Base-by-base conservation (phyloP, 441 rosid genomes). In the Jatropha podagrica region DNA sequence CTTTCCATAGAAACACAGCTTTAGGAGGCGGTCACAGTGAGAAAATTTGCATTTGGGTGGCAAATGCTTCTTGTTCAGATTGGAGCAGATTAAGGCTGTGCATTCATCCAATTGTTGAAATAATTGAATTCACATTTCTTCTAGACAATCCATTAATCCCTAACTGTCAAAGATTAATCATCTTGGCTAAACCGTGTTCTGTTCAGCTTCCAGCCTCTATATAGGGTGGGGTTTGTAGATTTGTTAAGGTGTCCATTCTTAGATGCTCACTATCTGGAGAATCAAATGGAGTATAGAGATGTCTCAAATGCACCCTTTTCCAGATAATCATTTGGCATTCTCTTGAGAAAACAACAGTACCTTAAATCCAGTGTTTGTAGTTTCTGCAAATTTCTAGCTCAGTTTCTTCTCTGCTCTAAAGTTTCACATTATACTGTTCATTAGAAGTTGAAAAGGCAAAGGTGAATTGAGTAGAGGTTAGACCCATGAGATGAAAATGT, bases 191-290 rank as follows among this genome's bases (percentile, higher is more conserved):
- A 40, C 26, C 49, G 6, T 64, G 26, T 17, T 15, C 48, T 40
- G 40, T 38, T 48, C 68, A 64, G 68, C 68, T 64, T 40, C 68
- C 68, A 64, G 68, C 18, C 40, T 61, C 65, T 61, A 27, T 61
- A 61, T 32, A 61, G 3, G 65, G 65, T 61, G 27, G 65, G 3
- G 18, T 61, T 27, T 61, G 65, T 61, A 61, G 65, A 61, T 32
- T 56, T 23, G 26, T 56, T n/a, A 56, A n/a, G 60, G 60, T 18
- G 6, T 18, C 26, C 60, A 18, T 56, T n/a, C 26, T 2, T 56
- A n/a, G 60, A n/a, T n/a, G 60, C 2, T 26, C 10, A n/a, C 26
- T 56, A 5, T 18, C 26, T n/a, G 27, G 60, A 56, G 60, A 56
- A 56, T 56, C 60, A 56, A 56, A n/a, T 56, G 60, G 68, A 38